Evolutionary conservation across 495 filamentous ascomycete species (phyloP).

Genomic region (Penicillium pancosmium): DNA sequence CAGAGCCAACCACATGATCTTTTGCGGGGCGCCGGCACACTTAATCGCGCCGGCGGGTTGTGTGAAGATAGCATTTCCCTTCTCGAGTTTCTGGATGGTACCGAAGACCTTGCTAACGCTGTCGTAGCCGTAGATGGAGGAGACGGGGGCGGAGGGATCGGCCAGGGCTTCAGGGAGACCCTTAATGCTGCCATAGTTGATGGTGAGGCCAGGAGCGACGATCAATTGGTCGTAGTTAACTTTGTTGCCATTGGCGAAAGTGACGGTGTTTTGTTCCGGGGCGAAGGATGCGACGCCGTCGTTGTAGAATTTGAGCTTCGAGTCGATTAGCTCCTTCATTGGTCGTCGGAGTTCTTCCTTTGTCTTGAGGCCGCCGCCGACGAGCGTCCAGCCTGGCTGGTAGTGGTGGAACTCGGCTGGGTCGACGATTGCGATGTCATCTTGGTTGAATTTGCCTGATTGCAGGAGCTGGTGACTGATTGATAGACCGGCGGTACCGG

Average conservation of each 20-base stretch:
- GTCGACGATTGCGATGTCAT: constrained; percentile 70
- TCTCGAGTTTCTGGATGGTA: constrained; percentile 55
- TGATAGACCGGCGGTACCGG: constrained; percentile 62
- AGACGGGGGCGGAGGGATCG: constrained; percentile 57
- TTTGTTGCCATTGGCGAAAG: constrained; percentile 58
- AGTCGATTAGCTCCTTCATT: constrained; percentile 54
- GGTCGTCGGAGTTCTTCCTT: constrained; percentile 56
- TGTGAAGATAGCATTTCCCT: constrained; percentile 68
- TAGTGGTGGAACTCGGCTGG: constrained; percentile 68
- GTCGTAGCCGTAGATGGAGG: constrained; percentile 67
- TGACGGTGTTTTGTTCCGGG: constrained; percentile 61
- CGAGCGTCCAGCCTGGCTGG: constrained; percentile 73
- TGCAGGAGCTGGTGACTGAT: constrained; percentile 66
- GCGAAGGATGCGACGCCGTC: constrained; percentile 52
- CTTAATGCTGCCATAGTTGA: constrained; percentile 58
- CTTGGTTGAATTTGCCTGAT: constrained; percentile 53
- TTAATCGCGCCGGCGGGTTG: constrained; percentile 68
- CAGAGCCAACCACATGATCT: constrained; percentile 71
- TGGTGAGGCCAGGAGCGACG: constrained; percentile 63
- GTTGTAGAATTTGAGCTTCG: constrained; percentile 65
- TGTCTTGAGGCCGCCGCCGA: constrained; percentile 64
- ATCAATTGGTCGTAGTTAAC: constrained; percentile 66
- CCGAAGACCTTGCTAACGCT: constrained; percentile 59
- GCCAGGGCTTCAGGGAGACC: constrained; percentile 63
- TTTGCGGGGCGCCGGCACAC: constrained; percentile 72